A percentile compares a stretch with the other conserved stretches of the same genome.
Evolutionary conservation across 2,329 filamentous ascomycete species (phyloP).

Genomic region (Alternaria triticina): DNA sequence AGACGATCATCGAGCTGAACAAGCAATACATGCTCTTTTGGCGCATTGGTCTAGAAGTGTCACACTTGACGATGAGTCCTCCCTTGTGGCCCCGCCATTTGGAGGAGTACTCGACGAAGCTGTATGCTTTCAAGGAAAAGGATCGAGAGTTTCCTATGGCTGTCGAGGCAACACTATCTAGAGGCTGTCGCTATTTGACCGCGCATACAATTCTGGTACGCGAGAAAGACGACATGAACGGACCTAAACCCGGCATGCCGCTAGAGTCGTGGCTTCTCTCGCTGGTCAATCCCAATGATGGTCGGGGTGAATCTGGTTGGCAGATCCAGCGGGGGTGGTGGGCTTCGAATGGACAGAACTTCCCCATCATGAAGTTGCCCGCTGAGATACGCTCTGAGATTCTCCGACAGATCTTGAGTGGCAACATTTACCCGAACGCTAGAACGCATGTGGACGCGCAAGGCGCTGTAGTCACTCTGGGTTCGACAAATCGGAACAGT

Average conservation of each 20-base stretch:
- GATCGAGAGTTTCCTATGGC: background rate
- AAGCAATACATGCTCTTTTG: background rate
- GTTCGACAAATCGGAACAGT: too few relatives aligned
- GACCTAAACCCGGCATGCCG: background rate
- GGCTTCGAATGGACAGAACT: background rate
- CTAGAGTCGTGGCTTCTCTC: background rate
- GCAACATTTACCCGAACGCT: background rate
- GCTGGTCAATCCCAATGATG: fast-evolving
- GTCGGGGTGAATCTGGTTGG: background rate
- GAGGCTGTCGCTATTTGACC: background rate
- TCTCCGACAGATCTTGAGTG: background rate
- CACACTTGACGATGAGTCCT: background rate
- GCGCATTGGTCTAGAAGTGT: background rate
- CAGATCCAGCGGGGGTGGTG: background rate
- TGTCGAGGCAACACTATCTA: background rate
- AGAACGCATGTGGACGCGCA: too few relatives aligned
- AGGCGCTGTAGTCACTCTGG: too few relatives aligned
- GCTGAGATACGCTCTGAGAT: background rate
- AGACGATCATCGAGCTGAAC: background rate
- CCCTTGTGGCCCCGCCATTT: background rate
- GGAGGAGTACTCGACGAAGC: background rate
- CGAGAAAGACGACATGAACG: background rate
- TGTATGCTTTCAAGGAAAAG: background rate
- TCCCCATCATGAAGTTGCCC: background rate
- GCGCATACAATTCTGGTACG: background rate